Evolutionary conservation across 345 rosid genomes (phyloP).

Genomic region (Psidium guajava): DNA sequence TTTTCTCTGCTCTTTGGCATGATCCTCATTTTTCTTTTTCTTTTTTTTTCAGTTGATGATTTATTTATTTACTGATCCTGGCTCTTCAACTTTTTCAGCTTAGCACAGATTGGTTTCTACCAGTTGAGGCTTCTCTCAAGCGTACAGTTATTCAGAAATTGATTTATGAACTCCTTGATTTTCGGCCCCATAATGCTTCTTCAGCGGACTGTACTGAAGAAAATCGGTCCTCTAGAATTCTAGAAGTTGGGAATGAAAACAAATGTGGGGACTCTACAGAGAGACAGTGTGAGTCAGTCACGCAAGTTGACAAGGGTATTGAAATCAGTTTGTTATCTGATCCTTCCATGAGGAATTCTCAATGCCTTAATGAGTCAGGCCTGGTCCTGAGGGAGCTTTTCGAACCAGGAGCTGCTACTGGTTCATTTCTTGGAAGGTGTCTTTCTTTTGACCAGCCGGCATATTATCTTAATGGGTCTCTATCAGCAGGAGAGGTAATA

Average conservation of each 20-base stretch:
- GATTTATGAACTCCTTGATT: slow-evolving; percentile 58
- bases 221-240: slow-evolving; percentile 27
- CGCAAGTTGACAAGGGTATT: slow-evolving; percentile 42
- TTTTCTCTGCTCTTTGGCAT: neutral
- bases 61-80: neutral
- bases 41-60: neutral
- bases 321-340: slow-evolving; percentile 60
- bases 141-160: slow-evolving; percentile 78
- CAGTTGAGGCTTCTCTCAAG: slow-evolving; percentile 84
- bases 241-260: slow-evolving; percentile 14
- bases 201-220: slow-evolving; percentile 23
- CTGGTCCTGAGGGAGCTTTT: slow-evolving; percentile 74
- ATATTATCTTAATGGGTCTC: slow-evolving; percentile 38
- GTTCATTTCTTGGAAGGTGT: slow-evolving; percentile 55
- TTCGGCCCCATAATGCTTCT: slow-evolving; percentile 27
- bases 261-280: slow-evolving; percentile 29
- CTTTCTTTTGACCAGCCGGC: slow-evolving; percentile 53
- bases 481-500: slow-evolving; percentile 56
- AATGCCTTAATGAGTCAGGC: slow-evolving; percentile 48
- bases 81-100: slow-evolving; percentile 40
- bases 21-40: neutral
- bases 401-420: slow-evolving; percentile 56
- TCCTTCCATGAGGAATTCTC: slow-evolving; percentile 48
- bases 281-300: slow-evolving; percentile 34
- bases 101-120: slow-evolving; percentile 74